Percentiles rank a stretch among this genome's conserved stretches.
Conservation (phyloP, 2,329 filamentous ascomycete species). For the Bipolaris gigantea region DNA sequence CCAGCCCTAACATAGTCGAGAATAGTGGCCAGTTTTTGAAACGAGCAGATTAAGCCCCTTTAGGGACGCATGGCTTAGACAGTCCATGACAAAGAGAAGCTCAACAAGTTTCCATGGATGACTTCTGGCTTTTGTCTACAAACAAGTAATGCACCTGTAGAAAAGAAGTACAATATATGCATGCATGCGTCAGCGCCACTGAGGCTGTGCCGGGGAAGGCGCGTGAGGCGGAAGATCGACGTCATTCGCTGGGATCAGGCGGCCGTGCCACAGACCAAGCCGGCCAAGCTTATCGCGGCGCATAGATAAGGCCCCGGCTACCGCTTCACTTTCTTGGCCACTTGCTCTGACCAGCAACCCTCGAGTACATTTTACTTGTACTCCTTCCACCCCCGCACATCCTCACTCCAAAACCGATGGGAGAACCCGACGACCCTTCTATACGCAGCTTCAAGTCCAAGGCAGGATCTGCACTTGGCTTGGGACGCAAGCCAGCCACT, state of each 20-base stretch:
- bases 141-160: background rate
- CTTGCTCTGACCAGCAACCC: background rate
- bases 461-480: conserved; percentile 51
- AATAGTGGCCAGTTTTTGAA: too few relatives aligned
- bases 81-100: too few relatives aligned
- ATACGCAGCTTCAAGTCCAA: conserved; percentile 56
- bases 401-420: conserved; percentile 51
- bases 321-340: conserved; percentile 26
- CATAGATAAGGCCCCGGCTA: conserved; percentile 22
- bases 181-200: conserved; percentile 2
- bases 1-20: too few relatives aligned
- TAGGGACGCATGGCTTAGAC: too few relatives aligned
- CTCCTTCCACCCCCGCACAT: conserved; percentile 10
- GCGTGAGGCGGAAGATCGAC: conserved; percentile 5
- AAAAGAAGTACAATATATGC: too few relatives aligned
- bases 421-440: conserved; percentile 57
- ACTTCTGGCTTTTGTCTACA: background rate
- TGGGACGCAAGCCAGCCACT: conserved; percentile 42
- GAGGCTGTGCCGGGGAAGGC: conserved; percentile 6
- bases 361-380: conserved; percentile 17
- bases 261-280: background rate
- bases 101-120: background rate
- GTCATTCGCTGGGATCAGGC: conserved; percentile 5
- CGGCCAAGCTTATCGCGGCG: conserved; percentile 12
- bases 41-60: too few relatives aligned